phyloP scores from a whole-genome alignment of 371 early-diverging fungal species.

The Saksenaea oblongispora region DNA sequence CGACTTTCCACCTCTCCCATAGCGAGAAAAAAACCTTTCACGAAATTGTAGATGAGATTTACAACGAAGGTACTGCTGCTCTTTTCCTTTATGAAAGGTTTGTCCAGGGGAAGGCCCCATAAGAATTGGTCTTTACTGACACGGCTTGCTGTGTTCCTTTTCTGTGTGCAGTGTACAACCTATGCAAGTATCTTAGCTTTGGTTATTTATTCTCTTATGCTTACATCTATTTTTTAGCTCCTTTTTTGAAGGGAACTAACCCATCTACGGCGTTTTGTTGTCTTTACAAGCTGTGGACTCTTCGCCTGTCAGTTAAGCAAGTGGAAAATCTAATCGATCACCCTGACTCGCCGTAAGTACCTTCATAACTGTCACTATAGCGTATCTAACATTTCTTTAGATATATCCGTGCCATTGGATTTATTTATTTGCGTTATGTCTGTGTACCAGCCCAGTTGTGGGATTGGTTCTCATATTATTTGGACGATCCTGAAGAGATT shows the following conservation, averaged over 20 bases:
- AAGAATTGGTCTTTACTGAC: conserved; percentile 3
- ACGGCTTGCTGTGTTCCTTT: neutral
- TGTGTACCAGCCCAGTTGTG: conserved; percentile 79
- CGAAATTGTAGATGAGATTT: conserved; percentile 84
- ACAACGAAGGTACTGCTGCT: conserved; percentile 64
- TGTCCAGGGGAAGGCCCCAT: conserved; percentile 14
- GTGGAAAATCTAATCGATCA: conserved; percentile 77
- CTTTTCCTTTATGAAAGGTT: conserved; percentile 24
- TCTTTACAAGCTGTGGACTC: conserved; percentile 85
- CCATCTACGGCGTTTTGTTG: conserved; percentile 87
- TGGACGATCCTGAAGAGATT: conserved; percentile 81
- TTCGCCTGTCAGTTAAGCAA: conserved; percentile 77
- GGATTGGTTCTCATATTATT: conserved; percentile 82
- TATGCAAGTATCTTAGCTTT: conserved; percentile 12
- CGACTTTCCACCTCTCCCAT: neutral
- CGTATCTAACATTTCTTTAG: conserved; percentile 31
- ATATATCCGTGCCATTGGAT: conserved; percentile 81
- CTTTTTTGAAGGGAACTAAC: conserved; percentile 80
- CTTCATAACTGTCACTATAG: neutral
- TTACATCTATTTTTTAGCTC: conserved; percentile 51
- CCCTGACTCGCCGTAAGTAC: conserved; percentile 75
- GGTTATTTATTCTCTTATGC: neutral
- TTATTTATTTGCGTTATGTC: conserved; percentile 85
- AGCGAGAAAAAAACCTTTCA: conserved; percentile 80
- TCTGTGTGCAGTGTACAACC: conserved; percentile 12